These are phyloP conservation scores for Cryphonectria carpinicola DNA, from an alignment of 2,329 filamentous ascomycete genomes.

Conservation along the genomic window DNA sequence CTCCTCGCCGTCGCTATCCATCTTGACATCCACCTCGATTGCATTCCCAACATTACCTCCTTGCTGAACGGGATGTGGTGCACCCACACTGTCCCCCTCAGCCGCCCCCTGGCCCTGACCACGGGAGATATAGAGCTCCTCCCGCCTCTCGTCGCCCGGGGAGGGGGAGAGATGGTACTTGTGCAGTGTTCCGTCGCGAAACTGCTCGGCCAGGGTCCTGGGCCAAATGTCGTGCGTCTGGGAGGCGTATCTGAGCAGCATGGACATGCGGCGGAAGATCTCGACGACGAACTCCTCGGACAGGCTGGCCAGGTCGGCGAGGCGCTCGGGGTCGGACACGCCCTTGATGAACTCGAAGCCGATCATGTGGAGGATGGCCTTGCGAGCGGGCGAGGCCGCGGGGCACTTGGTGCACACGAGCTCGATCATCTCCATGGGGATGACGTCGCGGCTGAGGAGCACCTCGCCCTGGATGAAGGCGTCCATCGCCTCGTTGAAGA, in stretches of 20 bases:
- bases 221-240: not conserved
- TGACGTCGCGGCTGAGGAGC: not conserved
- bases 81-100: not conserved
- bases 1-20: not conserved
- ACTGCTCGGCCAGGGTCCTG: not conserved
- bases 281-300: not conserved
- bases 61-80: not conserved
- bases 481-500: not conserved
- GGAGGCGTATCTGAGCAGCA: not conserved
- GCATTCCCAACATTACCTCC: not conserved
- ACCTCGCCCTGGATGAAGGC: not conserved
- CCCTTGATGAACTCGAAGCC: not conserved
- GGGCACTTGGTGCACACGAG: not conserved
- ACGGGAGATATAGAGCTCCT: too few relatives aligned
- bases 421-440: not conserved
- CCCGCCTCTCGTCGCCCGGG: not conserved
- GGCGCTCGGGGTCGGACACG: not conserved
- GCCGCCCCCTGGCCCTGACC: too few relatives aligned
- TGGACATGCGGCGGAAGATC: not conserved
- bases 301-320: not conserved
- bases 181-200: not conserved
- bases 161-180: not conserved
- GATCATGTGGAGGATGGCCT: not conserved
- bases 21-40: not conserved
- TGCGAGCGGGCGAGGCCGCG: not conserved